Base-by-base conservation (phyloP, 495 filamentous ascomycete species). In the Penicillium daleae region DNA sequence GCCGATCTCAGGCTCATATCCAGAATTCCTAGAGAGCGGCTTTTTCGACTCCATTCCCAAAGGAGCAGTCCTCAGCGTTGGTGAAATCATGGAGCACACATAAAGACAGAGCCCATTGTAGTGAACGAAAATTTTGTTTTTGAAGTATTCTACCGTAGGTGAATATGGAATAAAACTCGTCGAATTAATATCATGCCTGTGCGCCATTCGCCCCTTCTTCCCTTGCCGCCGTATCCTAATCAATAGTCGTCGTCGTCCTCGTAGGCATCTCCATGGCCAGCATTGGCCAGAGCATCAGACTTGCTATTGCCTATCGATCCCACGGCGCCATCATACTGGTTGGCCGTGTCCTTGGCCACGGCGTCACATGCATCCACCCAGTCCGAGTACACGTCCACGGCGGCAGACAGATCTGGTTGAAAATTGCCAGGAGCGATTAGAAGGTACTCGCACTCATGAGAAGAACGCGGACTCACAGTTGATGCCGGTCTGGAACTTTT, bases 331-430 rank as follows among this genome's bases (percentile, higher is more conserved):
- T 86, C 85, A 49, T 85, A 83, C 37, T 84, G 81, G 66, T 83
- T 77, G 62, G 80, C 76, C 48, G 79, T 82, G 54, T 87, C 81
- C 66, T 89, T 89, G 15, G 89, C 88, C 46, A 90, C 87, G 40
- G 83, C 85, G 80, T 97, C 94, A 72, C 95, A 97, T 37, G 95
- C 95, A 78, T 99, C 95, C 55, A 99, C 90, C 95, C 95, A 99
- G 71, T 97, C 96, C 32, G 92, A 91, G 71, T 98, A 99, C 17
- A 99, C 94, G 69, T 99, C 95, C 31, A 99, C 92, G 1, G 90
- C 83, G 17, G 90, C 89, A 37, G 92, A 94, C 58, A 98, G 87
- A 71, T 93, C 92, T 96, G 55, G 1, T 54, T 29, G 22, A 35
- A n/a, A n/a, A 22, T 22, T 53, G 24, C n/a, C n/a, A n/a, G 27